phyloP scores from a whole-genome alignment of 225 moss, liverwort and hornwort species.

The Pleurozium schreberi region DNA sequence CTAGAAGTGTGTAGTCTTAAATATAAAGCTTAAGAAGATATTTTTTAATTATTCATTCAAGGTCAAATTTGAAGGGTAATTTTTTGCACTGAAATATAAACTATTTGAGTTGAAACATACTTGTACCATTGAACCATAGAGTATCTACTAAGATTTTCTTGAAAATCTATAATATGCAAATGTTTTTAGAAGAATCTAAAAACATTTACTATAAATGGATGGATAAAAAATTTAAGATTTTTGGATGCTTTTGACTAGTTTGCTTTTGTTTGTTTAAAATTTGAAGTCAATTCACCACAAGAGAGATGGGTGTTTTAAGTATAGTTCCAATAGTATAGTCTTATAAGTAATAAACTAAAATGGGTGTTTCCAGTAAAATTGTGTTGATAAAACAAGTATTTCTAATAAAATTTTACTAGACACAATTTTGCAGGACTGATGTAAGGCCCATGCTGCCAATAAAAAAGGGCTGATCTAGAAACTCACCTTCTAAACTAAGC shows the following conservation, averaged over 20 bases:
- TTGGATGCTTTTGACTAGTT: no score
- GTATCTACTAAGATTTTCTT: not conserved
- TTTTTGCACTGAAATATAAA: not conserved
- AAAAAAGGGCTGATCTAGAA: no score
- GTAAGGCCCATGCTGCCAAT: no score
- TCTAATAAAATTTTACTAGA: no score
- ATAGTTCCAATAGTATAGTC: no score
- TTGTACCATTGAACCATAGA: not conserved
- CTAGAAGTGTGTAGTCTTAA: not conserved
- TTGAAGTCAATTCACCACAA: no score
- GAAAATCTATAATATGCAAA: not conserved
- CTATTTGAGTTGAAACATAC: no score
- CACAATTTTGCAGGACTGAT: no score
- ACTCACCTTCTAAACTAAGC: not conserved
- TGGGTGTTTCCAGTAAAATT: no score
- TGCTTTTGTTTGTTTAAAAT: not conserved
- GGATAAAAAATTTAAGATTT: not conserved
- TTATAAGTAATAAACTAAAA: no score
- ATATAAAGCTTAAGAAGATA: rapidly evolving
- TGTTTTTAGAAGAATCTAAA: not conserved
- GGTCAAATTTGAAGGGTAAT: not conserved
- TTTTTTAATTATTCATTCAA: not conserved
- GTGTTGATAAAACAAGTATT: no score
- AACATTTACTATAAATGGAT: not conserved
- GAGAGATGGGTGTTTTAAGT: no score